Evolutionary conservation across 2,329 filamentous ascomycete genomes (phyloP), one percentile per base, ranked within the genome.

Genomic region (Aspergillus hortae): DNA sequence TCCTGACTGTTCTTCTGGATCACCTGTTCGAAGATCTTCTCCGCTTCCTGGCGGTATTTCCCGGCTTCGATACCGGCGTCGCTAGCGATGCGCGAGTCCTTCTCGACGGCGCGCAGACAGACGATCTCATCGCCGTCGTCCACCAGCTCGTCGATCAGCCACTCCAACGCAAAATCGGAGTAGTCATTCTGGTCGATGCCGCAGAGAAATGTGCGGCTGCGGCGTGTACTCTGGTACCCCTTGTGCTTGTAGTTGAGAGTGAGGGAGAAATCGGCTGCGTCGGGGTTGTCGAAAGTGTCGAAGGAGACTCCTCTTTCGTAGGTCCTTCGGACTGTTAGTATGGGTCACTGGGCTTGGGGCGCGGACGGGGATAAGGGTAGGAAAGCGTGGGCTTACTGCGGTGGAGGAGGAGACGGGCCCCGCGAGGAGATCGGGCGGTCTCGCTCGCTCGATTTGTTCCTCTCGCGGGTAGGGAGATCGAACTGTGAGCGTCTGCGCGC

Each of bases 81-180:
- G 51, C 77, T 82, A 36, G 82, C 81, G 56, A 88, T 81, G 48
- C 87, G 88, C 47, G 85, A 81, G 57, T 92, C 89, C 66, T 89
- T 92, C 66, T 96, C 91, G 41, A 95, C 82, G 2, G 95, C 92
- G 48, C 90, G 82, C 45, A 96, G 81, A 71, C 92, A 96, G 7
- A 96, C 88, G 52, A 96, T 87, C 71, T 96, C 90, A 67, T 96
- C 92, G 15, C 92, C 91, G 64, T 96, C 92, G 63, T 96, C 91
- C 38, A 96, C 90, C 51, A 96, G 80, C 72, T 95, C 90, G 63
- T 95, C 90, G 36, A 96, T 83, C 46, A 96, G 80, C 91, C 91
- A 96, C 70, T 95, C 89, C 15, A 96, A 78, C 14, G 92, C 92
- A 71, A 92, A 94, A 56, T 95, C 89, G 6, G 90, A 95, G 71